phyloP scores from a whole-genome alignment of 257 asterid genomes.

The Anisodus tanguticus region DNA sequence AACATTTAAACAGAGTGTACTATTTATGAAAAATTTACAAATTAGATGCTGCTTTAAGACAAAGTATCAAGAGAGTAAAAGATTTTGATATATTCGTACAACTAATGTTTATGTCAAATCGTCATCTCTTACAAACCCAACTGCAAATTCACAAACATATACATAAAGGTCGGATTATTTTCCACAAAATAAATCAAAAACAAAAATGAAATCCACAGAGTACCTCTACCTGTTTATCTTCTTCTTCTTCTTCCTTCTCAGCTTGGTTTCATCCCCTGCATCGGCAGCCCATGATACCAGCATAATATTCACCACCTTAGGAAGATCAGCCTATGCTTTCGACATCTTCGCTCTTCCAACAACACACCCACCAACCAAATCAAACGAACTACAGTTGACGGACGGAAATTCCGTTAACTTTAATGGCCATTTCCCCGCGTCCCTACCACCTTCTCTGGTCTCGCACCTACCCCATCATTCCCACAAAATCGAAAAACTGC shows the following conservation, averaged over 20 bases:
- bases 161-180: not conserved
- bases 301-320: slow-evolving; percentile 67
- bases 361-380: slow-evolving; percentile 23
- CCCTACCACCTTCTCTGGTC: slow-evolving; percentile 49
- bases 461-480: slow-evolving; percentile 33
- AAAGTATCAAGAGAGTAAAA: too few relatives aligned
- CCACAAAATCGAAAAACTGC: slow-evolving; percentile 10
- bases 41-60: too few relatives aligned
- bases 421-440: slow-evolving; percentile 71
- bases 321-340: slow-evolving; percentile 72
- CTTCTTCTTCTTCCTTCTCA: slow-evolving; percentile 33
- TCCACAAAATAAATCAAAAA: too few relatives aligned
- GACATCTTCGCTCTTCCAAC: slow-evolving; percentile 65
- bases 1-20: too few relatives aligned
- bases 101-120: not conserved
- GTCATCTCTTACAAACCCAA: not conserved
- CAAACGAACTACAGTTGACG: slow-evolving; percentile 63
- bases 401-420: slow-evolving; percentile 80
- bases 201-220: slow-evolving; percentile 40
- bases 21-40: too few relatives aligned
- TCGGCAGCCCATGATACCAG: slow-evolving; percentile 38
- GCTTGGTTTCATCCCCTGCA: slow-evolving; percentile 29
- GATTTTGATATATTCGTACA: too few relatives aligned
- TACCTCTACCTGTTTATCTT: slow-evolving; percentile 17
- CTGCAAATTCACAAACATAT: not conserved